Base-by-base conservation (phyloP, 2,329 filamentous ascomycete genomes). In the Aureobasidium melanogenum region DNA sequence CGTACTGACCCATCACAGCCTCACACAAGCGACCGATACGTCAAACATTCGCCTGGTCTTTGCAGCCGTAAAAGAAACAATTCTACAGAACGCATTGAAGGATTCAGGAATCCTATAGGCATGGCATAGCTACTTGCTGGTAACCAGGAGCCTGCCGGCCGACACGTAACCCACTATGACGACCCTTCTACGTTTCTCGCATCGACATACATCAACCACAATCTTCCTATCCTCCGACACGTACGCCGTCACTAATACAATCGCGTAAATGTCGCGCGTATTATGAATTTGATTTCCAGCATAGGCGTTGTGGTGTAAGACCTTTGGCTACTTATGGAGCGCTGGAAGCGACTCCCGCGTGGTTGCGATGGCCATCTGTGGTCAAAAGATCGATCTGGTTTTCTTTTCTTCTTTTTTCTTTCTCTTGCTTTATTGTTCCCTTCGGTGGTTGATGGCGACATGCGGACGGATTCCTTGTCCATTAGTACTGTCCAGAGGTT, bases 41-140 rank as follows among this genome's bases (percentile, higher is more conserved):
- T 97, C 92, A 57, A 99, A 99, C 72, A 97, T 99, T 70, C 89
- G 94, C 66, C 83, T 99, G 39, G 94, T 99, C 51, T 99, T 99
- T 76, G 94, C 93, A 36, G 94, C 94, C 9, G 94, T 99, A 63
- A 99, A 99, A 75, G 94, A 99, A 77, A 99, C 94, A 36, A 99
- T 99, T 70, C 79, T 99, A 67, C 96, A 97, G 76, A 99, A 99
- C 74, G 94, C 94, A 51, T 83, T 99, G 68, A 97, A 96, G 78
- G 94, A 99, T 75, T 97, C 94, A 24, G 94, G 94, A 67, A 97
- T 99, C 74, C 84, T 99, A 68, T 80, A 67, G 22, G 17, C 7
- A 43, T 17, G 52, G 28, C 52, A 10, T 34, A 43, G 38, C 24
- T 34, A 22, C 30, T 57, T 28, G 41, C 54, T 47, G 39, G 30